Percentiles rank a stretch among this genome's conserved stretches.
These are phyloP conservation scores for Trypanosoma melophagium DNA, from an alignment of 208 protist genomes.

Conservation along the genomic window DNA sequence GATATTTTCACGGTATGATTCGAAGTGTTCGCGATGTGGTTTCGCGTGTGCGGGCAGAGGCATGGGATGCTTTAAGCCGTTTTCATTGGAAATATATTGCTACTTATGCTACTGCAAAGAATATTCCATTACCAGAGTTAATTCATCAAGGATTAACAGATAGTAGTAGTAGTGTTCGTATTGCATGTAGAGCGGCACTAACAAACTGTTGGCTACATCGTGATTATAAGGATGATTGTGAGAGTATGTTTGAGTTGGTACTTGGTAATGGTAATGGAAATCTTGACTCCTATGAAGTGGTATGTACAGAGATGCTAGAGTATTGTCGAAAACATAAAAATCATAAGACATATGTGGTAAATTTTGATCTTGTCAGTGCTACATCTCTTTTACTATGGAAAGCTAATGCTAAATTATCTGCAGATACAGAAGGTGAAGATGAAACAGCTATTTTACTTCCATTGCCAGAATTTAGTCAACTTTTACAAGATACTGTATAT, in stretches of 20 bases:
- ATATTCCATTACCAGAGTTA: slow-evolving; percentile 45
- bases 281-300: slow-evolving; percentile 57
- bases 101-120: slow-evolving; percentile 70
- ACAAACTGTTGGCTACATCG: slow-evolving; percentile 87
- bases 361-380: slow-evolving; percentile 56
- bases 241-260: slow-evolving; percentile 68
- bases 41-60: slow-evolving; percentile 73
- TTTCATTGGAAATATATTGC: slow-evolving; percentile 86
- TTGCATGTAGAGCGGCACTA: slow-evolving; percentile 74
- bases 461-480: slow-evolving; percentile 65
- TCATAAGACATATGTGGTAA: slow-evolving; percentile 38
- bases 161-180: slow-evolving; percentile 58
- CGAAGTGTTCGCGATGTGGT: slow-evolving; percentile 75
- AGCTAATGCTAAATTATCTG: slow-evolving; percentile 56
- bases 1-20: slow-evolving; percentile 87
- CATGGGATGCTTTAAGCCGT: slow-evolving; percentile 82
- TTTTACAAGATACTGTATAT: slow-evolving; percentile 85
- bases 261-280: slow-evolving; percentile 24
- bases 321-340: slow-evolving; percentile 58
- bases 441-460: slow-evolving; percentile 60
- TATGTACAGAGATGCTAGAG: slow-evolving; percentile 58
- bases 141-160: slow-evolving; percentile 67
- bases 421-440: slow-evolving; percentile 60
- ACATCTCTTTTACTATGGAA: slow-evolving; percentile 76
- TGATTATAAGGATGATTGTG: slow-evolving; percentile 66